A percentile compares a stretch with the other conserved stretches of the same genome.
Conservation (phyloP, 768 basidiomycete species). For the Calocera cornea region DNA sequence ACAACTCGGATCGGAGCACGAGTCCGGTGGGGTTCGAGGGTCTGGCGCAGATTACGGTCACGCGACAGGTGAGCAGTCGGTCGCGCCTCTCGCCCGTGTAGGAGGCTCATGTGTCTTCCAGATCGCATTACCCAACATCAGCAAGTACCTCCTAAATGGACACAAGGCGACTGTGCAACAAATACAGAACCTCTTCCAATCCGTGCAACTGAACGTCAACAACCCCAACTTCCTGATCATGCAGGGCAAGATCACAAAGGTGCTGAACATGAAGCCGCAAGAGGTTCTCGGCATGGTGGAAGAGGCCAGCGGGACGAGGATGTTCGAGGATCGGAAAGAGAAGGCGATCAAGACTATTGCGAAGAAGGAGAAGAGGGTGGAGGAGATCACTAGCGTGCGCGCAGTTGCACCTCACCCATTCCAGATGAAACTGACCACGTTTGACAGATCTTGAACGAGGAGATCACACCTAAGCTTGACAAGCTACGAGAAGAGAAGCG, state of each 20-base stretch:
- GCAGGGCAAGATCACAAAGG: slow-evolving; percentile 99
- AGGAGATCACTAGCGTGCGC: slow-evolving; percentile 58
- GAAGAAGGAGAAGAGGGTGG: slow-evolving; percentile 92
- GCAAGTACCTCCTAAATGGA: slow-evolving; percentile 91
- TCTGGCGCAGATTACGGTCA: slow-evolving; percentile 84
- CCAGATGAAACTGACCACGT: not conserved
- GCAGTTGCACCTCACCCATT: not conserved
- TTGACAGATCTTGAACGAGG: slow-evolving; percentile 53
- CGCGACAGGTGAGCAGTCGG: slow-evolving; percentile 63
- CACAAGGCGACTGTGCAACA: slow-evolving; percentile 78
- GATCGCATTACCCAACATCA: slow-evolving; percentile 86
- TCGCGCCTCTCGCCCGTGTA: not conserved
- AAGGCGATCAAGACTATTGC: slow-evolving; percentile 91
- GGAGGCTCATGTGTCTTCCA: slow-evolving; percentile 20
- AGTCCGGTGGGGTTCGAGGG: slow-evolving; percentile 74
- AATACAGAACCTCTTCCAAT: slow-evolving; percentile 86
- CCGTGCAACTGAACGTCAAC: slow-evolving; percentile 97
- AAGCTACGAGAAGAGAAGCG: slow-evolving; percentile 82
- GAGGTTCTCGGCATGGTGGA: slow-evolving; percentile 98
- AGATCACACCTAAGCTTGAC: slow-evolving; percentile 89
- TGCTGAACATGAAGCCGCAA: slow-evolving; percentile 93
- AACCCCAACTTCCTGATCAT: slow-evolving; percentile 99
- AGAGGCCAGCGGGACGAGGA: slow-evolving; percentile 94
- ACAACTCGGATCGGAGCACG: slow-evolving; percentile 79
- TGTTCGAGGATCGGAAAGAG: slow-evolving; percentile 98